Base-by-base conservation (phyloP, 225 moss, liverwort and hornwort species). In the Ulota crispa region DNA sequence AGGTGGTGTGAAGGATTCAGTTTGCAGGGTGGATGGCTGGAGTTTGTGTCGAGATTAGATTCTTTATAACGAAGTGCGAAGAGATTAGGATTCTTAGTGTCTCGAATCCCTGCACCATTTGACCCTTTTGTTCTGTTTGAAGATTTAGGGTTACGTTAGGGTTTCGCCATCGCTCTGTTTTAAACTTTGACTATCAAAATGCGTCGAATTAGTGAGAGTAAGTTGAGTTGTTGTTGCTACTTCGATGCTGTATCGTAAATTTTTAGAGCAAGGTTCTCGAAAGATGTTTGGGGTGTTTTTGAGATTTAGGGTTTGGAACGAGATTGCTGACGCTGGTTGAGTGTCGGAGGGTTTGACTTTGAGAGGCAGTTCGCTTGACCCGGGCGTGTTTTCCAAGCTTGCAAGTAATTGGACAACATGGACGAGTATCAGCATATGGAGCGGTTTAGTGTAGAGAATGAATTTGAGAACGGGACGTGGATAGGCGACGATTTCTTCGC, bases 381-480 rank as follows among this genome's bases (percentile, higher is more conserved):
- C 36, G n/a, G 55, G 14, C 14, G 39, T 68, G 26, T 39, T 43
- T 30, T 6, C 9, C 28, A 56, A 45, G 28, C 53, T 71, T 75
- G 43, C 30, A 8, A 61, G 34, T 27, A 76, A 28, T 53, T 77
- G 52, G 26, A 27, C 65, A 75, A 93, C 4, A 95, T 98, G 98
- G 98, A 98, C 88, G 98, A 98, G 86, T 93, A 89, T 86, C 98
- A 95, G 92, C 90, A 92, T 41, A 93, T 94, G 94, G 98, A 98
- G 86, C 90, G 93, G 68, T 95, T 98, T 72, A 87, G 93, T 83
- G 83, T 98, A 88, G 93, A 93, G 15, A 95, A 90, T 47, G 95
- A 95, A 50, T 98, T 31, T 52, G 88, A 78, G 27, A 93, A 93
- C 13, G 95, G 93, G n/a, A 91, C 42, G 78, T 98, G 91, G 89